Conservation (phyloP, 192 early-diverging fungal genomes). For the Coemansia sp. region DNA sequence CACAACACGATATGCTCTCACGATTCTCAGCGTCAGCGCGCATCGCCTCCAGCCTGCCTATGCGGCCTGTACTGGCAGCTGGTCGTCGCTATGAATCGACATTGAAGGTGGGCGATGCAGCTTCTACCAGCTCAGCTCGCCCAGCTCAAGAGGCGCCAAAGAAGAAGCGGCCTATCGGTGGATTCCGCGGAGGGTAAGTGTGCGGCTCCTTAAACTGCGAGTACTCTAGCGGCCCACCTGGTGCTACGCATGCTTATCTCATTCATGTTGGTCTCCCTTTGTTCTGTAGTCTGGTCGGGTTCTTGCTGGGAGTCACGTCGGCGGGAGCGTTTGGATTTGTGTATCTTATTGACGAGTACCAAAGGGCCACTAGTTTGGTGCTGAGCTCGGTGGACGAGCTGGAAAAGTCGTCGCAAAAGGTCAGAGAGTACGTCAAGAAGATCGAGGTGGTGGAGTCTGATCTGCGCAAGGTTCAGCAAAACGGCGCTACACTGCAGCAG, state of each 20-base stretch:
- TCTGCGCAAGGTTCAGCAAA: constrained; percentile 53
- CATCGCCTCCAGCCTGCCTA: constrained; percentile 28
- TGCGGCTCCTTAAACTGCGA: background rate
- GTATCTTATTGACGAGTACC: constrained; percentile 84
- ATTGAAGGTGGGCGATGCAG: constrained; percentile 36
- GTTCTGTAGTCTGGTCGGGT: constrained; percentile 63
- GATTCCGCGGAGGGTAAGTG: constrained; percentile 60
- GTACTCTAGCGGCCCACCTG: too few species aligned
- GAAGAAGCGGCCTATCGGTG: constrained; percentile 57
- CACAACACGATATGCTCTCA: constrained; percentile 17
- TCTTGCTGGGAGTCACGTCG: constrained; percentile 69
- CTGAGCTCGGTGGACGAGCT: constrained; percentile 76
- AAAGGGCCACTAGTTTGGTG: constrained; percentile 63
- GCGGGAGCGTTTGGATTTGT: constrained; percentile 75
- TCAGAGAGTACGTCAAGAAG: constrained; percentile 68
- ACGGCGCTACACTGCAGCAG: constrained; percentile 59
- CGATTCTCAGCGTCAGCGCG: constrained; percentile 27
- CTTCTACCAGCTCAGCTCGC: constrained; percentile 13
- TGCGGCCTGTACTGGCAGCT: constrained; percentile 18
- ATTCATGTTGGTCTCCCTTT: background rate
- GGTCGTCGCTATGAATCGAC: constrained; percentile 44
- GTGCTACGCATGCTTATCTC: background rate
- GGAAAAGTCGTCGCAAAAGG: constrained; percentile 70
- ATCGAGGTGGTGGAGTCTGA: constrained; percentile 72
- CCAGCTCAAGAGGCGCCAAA: constrained; percentile 33